phyloP scores from a whole-genome alignment of 2,329 filamentous ascomycete genomes.

The Penicillium brevicompactum region DNA sequence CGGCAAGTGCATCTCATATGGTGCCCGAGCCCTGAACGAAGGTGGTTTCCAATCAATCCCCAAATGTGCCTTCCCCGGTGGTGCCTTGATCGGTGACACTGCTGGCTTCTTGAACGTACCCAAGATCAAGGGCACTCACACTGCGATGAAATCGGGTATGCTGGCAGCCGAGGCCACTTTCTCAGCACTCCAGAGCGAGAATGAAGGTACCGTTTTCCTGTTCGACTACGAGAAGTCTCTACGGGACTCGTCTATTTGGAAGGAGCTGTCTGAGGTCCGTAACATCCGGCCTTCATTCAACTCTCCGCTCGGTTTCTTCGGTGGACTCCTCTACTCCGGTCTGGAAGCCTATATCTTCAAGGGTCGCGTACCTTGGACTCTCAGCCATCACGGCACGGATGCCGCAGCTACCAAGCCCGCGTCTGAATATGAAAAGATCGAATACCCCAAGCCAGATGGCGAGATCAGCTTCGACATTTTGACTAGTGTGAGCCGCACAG shows the following conservation, averaged over 20 bases:
- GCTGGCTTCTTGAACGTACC: constrained; percentile 97
- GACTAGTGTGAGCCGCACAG: constrained; percentile 91
- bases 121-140: constrained; percentile 98
- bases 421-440: constrained; percentile 80
- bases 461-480: constrained; percentile 95
- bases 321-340: constrained; percentile 89
- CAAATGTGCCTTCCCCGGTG: constrained; percentile 93
- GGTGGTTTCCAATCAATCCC: constrained; percentile 98
- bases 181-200: constrained; percentile 64
- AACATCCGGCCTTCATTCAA: constrained; percentile 98
- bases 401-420: constrained; percentile 77
- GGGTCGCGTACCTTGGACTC: constrained; percentile 85
- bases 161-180: constrained; percentile 90
- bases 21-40: constrained; percentile 86
- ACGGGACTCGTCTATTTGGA: constrained; percentile 85
- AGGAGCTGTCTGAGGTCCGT: constrained; percentile 89
- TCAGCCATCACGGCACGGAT: constrained; percentile 81
- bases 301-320: constrained; percentile 80
- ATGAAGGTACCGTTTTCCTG: constrained; percentile 77
- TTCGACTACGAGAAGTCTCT: constrained; percentile 92
- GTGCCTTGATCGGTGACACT: constrained; percentile 92
- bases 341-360: constrained; percentile 86
- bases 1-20: constrained; percentile 96
- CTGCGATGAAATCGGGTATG: constrained; percentile 97
- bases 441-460: constrained; percentile 95